Evolutionary conservation across 495 filamentous ascomycete genomes (phyloP).

Genomic region (Xylaria bambusicola): DNA sequence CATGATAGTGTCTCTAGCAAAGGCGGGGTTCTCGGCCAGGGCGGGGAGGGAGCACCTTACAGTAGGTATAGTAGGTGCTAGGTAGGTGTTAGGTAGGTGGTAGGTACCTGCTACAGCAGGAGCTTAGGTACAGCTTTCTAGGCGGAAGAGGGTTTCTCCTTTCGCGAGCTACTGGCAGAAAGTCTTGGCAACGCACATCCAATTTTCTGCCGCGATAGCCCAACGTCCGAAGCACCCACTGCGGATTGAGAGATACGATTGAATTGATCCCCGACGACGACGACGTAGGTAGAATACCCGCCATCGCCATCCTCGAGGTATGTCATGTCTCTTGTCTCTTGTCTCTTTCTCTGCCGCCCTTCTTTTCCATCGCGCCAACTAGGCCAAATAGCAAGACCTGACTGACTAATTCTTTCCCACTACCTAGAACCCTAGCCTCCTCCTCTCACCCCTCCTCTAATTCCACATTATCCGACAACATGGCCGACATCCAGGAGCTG

Average conservation of each 20-base stretch:
- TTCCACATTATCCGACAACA: slow-evolving; percentile 41
- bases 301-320: slow-evolving; percentile 17
- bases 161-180: slow-evolving; percentile 31
- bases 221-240: slow-evolving; percentile 30
- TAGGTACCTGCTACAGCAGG: not conserved
- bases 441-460: slow-evolving; percentile 15
- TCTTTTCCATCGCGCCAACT: not conserved
- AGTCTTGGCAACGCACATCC: slow-evolving; percentile 40
- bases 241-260: slow-evolving; percentile 21
- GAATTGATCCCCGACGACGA: slow-evolving; percentile 17
- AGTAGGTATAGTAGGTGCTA: too few species aligned
- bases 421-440: slow-evolving; percentile 3
- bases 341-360: not conserved
- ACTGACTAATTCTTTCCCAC: not conserved
- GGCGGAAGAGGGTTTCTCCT: slow-evolving; percentile 40
- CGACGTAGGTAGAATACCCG: slow-evolving; percentile 11
- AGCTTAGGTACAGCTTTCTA: not conserved
- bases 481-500: slow-evolving; percentile 69
- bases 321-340: not conserved
- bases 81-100: too few species aligned
- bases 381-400: not conserved
- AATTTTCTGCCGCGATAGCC: slow-evolving; percentile 32
- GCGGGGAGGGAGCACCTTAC: too few species aligned
- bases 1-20: too few species aligned
- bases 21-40: too few species aligned